A percentile compares a stretch with the other conserved stretches of the same genome.
These are phyloP conservation scores for Aspergillus melleus DNA, from an alignment of 2,329 filamentous ascomycete genomes.

Conservation along the genomic window DNA sequence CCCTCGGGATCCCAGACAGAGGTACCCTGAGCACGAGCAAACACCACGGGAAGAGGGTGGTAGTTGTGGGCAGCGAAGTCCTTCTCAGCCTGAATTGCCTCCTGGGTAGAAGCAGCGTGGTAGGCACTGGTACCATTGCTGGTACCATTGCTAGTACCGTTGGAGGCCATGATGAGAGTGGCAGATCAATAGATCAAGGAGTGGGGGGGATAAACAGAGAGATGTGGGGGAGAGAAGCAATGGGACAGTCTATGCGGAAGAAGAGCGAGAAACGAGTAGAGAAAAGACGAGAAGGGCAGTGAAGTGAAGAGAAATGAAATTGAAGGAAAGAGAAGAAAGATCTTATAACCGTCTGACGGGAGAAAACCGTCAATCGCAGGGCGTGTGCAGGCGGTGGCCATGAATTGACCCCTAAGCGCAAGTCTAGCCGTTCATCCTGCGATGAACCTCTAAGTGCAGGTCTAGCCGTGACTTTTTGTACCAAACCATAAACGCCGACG, in stretches of 20 bases:
- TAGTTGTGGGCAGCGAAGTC: conserved; percentile 96
- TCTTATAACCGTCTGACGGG: neutral
- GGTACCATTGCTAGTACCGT: conserved; percentile 33
- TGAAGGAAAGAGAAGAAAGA: conserved; percentile 12
- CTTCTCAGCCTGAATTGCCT: conserved; percentile 78
- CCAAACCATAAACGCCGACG: neutral
- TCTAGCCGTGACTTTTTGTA: conserved; percentile 8
- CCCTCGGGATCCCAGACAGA: conserved; percentile 97
- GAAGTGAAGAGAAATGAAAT: neutral
- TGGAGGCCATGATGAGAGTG: conserved; percentile 23
- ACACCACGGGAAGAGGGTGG: conserved; percentile 93
- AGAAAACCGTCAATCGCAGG: neutral
- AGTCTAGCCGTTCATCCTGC: conserved; percentile 12
- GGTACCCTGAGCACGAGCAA: conserved; percentile 78
- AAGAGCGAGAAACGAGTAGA: neutral
- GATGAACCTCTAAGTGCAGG: conserved; percentile 40
- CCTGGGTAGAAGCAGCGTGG: conserved; percentile 76
- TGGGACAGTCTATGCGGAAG: neutral
- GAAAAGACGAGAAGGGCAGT: neutral
- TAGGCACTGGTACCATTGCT: conserved; percentile 44
- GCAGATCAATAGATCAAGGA: neutral
- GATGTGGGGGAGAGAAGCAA: neutral
- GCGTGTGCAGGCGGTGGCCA: neutral
- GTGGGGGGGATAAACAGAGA: neutral
- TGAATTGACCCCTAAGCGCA: conserved; percentile 25